These are phyloP conservation scores for Nelumbo lutea DNA, from an alignment of 164 flowering plant species.

Conservation along the genomic window DNA sequence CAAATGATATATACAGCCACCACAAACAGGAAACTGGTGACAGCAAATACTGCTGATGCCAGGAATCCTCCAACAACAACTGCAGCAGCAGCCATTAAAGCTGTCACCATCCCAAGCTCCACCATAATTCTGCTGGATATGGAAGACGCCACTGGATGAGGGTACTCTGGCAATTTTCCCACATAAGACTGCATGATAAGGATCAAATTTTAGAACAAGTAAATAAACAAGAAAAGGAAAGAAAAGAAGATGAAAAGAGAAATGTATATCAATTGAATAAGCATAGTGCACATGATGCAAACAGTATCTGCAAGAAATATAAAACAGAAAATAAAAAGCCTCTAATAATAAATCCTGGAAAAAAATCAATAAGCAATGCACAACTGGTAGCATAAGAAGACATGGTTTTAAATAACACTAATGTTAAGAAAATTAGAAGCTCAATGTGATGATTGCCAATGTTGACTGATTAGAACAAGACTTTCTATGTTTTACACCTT, in stretches of 20 bases:
- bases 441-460: neutral
- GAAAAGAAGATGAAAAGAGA: too few relatives aligned
- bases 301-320: neutral
- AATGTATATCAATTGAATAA: too few relatives aligned
- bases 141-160: slow-evolving; percentile 87
- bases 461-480: neutral
- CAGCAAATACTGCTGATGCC: slow-evolving; percentile 78
- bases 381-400: neutral
- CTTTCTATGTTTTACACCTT: too few relatives aligned
- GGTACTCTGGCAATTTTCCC: slow-evolving; percentile 67
- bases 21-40: slow-evolving; percentile 55
- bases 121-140: slow-evolving; percentile 91
- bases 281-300: too few relatives aligned
- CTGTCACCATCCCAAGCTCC: slow-evolving; percentile 74
- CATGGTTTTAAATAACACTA: neutral
- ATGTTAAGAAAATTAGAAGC: neutral
- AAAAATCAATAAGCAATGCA: neutral
- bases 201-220: neutral
- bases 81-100: slow-evolving; percentile 71
- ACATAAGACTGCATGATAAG: slow-evolving; percentile 67
- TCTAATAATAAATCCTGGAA: neutral
- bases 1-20: slow-evolving; percentile 53
- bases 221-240: too few relatives aligned
- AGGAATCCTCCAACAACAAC: slow-evolving; percentile 66
- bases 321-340: neutral